Percentiles rank a stretch among this genome's conserved stretches.
Evolutionary conservation across 768 basidiomycete species (phyloP).

Genomic region (Daedaleopsis sinensis): DNA sequence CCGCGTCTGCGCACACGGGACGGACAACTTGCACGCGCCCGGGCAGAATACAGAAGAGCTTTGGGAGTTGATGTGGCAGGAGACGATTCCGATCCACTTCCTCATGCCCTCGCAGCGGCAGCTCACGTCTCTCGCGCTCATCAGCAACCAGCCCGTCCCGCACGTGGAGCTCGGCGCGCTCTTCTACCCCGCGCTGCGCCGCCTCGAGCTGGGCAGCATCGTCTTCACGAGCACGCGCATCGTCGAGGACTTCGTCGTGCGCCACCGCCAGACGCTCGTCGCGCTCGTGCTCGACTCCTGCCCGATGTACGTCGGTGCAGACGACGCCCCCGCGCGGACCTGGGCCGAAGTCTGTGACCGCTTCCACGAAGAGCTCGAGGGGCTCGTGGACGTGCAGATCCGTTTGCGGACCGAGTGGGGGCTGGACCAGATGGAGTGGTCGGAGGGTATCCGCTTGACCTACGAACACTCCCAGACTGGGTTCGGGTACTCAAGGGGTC

Average conservation of each 20-base stretch:
- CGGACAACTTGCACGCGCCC: conserved; percentile 8
- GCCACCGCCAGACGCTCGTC: conserved; percentile 14
- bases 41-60: conserved; percentile 9
- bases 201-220: conserved; percentile 17
- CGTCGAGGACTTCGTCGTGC: conserved; percentile 23
- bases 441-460: not conserved
- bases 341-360: conserved; percentile 21
- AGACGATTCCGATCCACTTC: conserved; percentile 19
- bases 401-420: conserved; percentile 17
- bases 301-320: conserved; percentile 14
- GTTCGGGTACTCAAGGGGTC: not conserved
- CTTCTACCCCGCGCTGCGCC: conserved; percentile 19
- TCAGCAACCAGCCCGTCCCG: conserved; percentile 25
- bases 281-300: conserved; percentile 23
- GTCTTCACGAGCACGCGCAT: conserved; percentile 11
- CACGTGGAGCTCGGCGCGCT: conserved; percentile 21
- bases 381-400: conserved; percentile 12
- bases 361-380: conserved; percentile 15
- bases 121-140: conserved; percentile 21
- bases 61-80: conserved; percentile 20
- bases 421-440: conserved; percentile 3
- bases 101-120: conserved; percentile 17
- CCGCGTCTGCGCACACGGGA: conserved; percentile 10
- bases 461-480: conserved; percentile 4
- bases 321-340: conserved; percentile 2